These are phyloP conservation scores for Phylloporus sp. DNA, from an alignment of 768 basidiomycete genomes.

Conservation along the genomic window DNA sequence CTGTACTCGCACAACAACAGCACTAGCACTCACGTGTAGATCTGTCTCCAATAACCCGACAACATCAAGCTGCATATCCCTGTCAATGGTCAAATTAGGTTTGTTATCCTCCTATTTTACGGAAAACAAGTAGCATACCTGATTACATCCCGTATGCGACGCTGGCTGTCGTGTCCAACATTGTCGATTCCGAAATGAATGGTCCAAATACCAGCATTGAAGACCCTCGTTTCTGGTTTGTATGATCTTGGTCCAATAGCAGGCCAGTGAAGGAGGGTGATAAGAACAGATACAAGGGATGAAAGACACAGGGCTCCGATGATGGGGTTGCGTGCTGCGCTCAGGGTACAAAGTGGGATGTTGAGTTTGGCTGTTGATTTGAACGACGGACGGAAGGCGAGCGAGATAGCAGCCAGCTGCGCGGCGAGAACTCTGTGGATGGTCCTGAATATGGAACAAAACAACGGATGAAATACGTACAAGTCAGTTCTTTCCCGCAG, in stretches of 20 bases:
- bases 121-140: slow-evolving; percentile 44
- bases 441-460: not conserved
- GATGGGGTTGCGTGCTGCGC: slow-evolving; percentile 26
- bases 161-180: slow-evolving; percentile 33
- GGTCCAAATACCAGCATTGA: slow-evolving; percentile 87
- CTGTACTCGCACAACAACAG: not conserved
- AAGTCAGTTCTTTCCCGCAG: slow-evolving; percentile 75
- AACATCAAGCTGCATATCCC: slow-evolving; percentile 83
- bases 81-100: slow-evolving; percentile 17
- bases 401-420: slow-evolving; percentile 49
- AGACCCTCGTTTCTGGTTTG: slow-evolving; percentile 59
- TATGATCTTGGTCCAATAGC: slow-evolving; percentile 48
- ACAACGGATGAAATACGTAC: slow-evolving; percentile 37
- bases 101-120: not conserved
- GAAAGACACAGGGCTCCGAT: slow-evolving; percentile 37
- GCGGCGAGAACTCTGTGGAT: slow-evolving; percentile 46
- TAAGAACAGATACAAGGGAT: slow-evolving; percentile 46
- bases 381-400: slow-evolving; percentile 43
- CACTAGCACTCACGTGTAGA: slow-evolving; percentile 55
- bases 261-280: slow-evolving; percentile 55
- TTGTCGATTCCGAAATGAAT: slow-evolving; percentile 76
- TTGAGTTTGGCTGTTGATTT: not conserved
- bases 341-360: slow-evolving; percentile 12
- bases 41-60: slow-evolving; percentile 87
- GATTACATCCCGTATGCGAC: slow-evolving; percentile 43